Evolutionary conservation across 768 basidiomycete species (phyloP).

Genomic region (Leucocoprinus birnbaumii): DNA sequence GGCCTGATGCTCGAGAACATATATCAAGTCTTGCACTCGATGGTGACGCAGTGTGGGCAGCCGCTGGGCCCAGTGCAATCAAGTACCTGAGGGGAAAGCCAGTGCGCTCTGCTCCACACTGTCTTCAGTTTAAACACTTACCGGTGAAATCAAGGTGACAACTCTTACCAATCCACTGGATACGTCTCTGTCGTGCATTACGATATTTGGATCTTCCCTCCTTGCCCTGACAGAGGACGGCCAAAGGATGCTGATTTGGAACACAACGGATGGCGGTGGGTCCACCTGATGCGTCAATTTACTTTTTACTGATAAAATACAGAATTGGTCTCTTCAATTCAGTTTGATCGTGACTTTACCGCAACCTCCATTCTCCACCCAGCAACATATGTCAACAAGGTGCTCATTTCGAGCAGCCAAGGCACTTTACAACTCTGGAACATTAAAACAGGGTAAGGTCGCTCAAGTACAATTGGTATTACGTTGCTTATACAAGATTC

Average conservation of each 20-base stretch:
- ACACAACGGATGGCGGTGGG: constrained; percentile 56
- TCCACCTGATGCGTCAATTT: neutral
- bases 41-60: constrained; percentile 82
- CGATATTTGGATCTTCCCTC: constrained; percentile 79
- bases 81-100: constrained; percentile 90
- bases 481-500: neutral
- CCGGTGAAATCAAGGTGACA: constrained; percentile 37
- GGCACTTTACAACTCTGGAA: constrained; percentile 95
- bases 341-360: constrained; percentile 81
- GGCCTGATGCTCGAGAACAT: constrained; percentile 73
- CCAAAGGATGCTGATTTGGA: constrained; percentile 74
- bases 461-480: neutral
- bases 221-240: constrained; percentile 82
- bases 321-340: constrained; percentile 67
- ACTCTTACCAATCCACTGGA: constrained; percentile 66
- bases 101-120: constrained; percentile 33
- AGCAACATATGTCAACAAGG: constrained; percentile 95
- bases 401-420: constrained; percentile 78
- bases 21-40: constrained; percentile 81
- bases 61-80: constrained; percentile 63
- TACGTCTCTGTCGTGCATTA: constrained; percentile 55
- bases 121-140: neutral
- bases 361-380: constrained; percentile 90
- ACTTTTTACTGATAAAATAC: constrained; percentile 9
- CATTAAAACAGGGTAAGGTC: constrained; percentile 65